Conservation (phyloP, 257 asterid genomes). For the Scutellaria galericulata region DNA sequence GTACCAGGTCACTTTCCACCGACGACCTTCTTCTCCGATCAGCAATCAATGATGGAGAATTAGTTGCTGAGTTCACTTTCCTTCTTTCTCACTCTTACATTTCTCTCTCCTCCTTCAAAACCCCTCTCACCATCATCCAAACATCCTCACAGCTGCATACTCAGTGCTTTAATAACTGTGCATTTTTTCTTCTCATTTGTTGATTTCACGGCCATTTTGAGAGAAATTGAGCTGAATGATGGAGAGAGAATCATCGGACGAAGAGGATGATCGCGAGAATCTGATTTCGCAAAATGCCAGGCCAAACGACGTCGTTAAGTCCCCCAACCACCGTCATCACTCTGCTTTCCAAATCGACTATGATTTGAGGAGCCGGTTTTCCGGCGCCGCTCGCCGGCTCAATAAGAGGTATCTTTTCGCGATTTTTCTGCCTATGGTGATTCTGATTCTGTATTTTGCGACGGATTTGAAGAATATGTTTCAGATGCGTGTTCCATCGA, state of each 20-base stretch:
- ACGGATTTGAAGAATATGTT: slow-evolving; percentile 63
- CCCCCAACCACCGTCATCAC: slow-evolving; percentile 46
- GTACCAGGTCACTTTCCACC: slow-evolving; percentile 47
- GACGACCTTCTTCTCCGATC: slow-evolving; percentile 48
- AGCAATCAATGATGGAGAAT: slow-evolving; percentile 35
- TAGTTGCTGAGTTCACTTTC: slow-evolving; percentile 37
- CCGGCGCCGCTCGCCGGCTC: slow-evolving; percentile 42
- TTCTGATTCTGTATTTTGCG: slow-evolving; percentile 61
- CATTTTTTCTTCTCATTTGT: slow-evolving; percentile 12
- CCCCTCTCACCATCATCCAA: slow-evolving; percentile 22
- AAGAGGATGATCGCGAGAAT: slow-evolving; percentile 79
- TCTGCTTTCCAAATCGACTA: slow-evolving; percentile 52
- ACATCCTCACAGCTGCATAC: not conserved
- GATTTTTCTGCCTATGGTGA: slow-evolving; percentile 57
- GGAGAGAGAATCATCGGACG: slow-evolving; percentile 76
- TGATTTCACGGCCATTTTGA: slow-evolving; percentile 19
- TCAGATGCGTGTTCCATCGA: slow-evolving; percentile 50
- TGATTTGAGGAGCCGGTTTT: slow-evolving; percentile 37
- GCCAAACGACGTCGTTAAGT: slow-evolving; percentile 45
- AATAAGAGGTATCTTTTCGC: slow-evolving; percentile 68
- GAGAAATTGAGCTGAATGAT: slow-evolving; percentile 34
- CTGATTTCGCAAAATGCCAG: slow-evolving; percentile 68
- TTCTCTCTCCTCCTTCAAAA: not conserved
- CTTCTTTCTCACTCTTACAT: slow-evolving; percentile 41
- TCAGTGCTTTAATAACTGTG: not conserved